Conservation (phyloP, 768 basidiomycete species). For the Leucocoprinus leucothites region DNA sequence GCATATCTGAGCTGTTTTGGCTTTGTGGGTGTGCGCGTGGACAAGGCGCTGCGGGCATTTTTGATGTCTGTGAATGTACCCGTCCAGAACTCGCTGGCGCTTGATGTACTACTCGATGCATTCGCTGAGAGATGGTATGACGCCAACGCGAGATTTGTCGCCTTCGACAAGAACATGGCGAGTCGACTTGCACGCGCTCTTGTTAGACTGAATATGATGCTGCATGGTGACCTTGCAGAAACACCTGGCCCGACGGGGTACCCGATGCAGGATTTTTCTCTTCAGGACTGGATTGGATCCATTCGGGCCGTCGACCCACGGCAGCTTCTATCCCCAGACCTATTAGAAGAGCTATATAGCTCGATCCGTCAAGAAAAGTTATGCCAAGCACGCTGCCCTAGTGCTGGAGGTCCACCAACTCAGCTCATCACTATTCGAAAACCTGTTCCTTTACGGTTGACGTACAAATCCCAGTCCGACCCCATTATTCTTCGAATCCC, state of each 20-base stretch:
- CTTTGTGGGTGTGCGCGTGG: slow-evolving; percentile 78
- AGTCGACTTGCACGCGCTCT: slow-evolving; percentile 75
- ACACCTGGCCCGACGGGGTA: slow-evolving; percentile 54
- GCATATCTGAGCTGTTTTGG: slow-evolving; percentile 88
- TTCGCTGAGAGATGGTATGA: slow-evolving; percentile 92
- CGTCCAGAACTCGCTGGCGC: slow-evolving; percentile 34
- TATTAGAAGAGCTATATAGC: slow-evolving; percentile 73
- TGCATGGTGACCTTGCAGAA: slow-evolving; percentile 73
- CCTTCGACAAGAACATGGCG: slow-evolving; percentile 81
- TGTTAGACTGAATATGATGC: slow-evolving; percentile 83
- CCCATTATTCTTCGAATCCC: slow-evolving; percentile 85
- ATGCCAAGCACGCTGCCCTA: slow-evolving; percentile 59
- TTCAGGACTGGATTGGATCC: slow-evolving; percentile 78
- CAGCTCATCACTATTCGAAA: slow-evolving; percentile 69
- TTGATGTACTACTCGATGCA: slow-evolving; percentile 75
- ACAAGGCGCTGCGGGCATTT: slow-evolving; percentile 88
- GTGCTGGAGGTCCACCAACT: slow-evolving; percentile 39
- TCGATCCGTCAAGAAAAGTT: slow-evolving; percentile 74
- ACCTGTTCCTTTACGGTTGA: slow-evolving; percentile 71
- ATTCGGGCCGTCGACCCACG: slow-evolving; percentile 79
- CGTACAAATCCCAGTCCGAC: slow-evolving; percentile 86
- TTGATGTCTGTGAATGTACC: slow-evolving; percentile 66
- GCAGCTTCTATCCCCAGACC: slow-evolving; percentile 66
- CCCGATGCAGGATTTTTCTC: slow-evolving; percentile 57
- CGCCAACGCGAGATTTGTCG: slow-evolving; percentile 73